phyloP scores from a whole-genome alignment of 2,329 filamentous ascomycete genomes.

The Neofusicoccum sp. region DNA sequence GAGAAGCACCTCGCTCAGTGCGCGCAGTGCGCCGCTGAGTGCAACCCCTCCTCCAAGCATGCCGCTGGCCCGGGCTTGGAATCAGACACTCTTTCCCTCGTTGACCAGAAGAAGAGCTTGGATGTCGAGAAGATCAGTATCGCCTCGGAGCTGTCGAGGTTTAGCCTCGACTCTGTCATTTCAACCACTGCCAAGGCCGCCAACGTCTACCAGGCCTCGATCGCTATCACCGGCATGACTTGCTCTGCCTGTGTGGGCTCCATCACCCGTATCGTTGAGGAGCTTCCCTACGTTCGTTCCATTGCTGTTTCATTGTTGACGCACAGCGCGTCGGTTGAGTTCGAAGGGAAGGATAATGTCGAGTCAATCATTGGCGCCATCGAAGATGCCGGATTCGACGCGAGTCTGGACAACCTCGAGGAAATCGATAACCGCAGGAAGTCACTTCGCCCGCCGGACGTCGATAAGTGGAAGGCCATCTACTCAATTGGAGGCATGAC shows the following conservation, averaged over 20 bases:
- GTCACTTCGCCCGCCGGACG: constrained; percentile 5
- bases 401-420: constrained; percentile 24
- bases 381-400: constrained; percentile 32
- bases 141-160: constrained; percentile 13
- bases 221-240: constrained; percentile 26
- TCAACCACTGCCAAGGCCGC: neutral
- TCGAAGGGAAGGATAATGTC: constrained; percentile 26
- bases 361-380: constrained; percentile 24
- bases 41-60: constrained; percentile 25
- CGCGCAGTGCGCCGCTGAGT: constrained; percentile 34
- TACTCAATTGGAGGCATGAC: constrained; percentile 61
- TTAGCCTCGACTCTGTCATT: constrained; percentile 19
- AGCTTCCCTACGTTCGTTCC: constrained; percentile 25
- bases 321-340: constrained; percentile 27
- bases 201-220: constrained; percentile 12
- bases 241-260: constrained; percentile 25
- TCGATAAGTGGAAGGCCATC: constrained; percentile 43
- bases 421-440: constrained; percentile 12
- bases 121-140: constrained; percentile 15
- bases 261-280: constrained; percentile 26
- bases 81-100: neutral
- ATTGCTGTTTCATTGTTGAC: constrained; percentile 28
- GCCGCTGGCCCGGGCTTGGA: constrained; percentile 6
- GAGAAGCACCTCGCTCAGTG: constrained; percentile 38
- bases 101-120: constrained; percentile 4